These are phyloP conservation scores for Candida gorgasii DNA, from an alignment of 805 yeast genomes.

Conservation along the genomic window DNA sequence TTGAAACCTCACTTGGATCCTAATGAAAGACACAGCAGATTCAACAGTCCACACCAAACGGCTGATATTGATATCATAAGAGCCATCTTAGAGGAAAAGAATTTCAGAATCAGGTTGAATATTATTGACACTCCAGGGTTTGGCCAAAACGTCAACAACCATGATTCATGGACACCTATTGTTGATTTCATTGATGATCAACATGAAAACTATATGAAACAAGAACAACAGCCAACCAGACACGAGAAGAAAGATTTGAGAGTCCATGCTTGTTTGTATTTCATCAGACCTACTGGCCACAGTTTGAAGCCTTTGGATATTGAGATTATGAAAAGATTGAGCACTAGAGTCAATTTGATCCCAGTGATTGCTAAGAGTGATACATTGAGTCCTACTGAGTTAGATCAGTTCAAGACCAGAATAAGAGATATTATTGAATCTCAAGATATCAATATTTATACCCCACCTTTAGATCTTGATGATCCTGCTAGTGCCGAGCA, in stretches of 20 bases:
- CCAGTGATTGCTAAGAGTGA: constrained; percentile 92
- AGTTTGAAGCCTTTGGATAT: constrained; percentile 85
- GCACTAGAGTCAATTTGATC: constrained; percentile 79
- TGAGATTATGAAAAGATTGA: constrained; percentile 80
- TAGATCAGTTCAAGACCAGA: constrained; percentile 67
- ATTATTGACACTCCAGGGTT: constrained; percentile 93
- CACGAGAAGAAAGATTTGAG: constrained; percentile 68
- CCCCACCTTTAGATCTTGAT: constrained; percentile 77
- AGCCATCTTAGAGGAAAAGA: constrained; percentile 83
- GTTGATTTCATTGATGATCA: constrained; percentile 90
- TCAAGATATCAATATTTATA: constrained; percentile 79
- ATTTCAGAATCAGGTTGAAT: constrained; percentile 73
- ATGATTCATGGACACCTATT: constrained; percentile 82
- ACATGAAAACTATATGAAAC: constrained; percentile 84
- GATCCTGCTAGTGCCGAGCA: constrained; percentile 79
- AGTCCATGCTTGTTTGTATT: constrained; percentile 88
- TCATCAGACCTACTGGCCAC: constrained; percentile 90
- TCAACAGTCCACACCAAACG: constrained; percentile 57
- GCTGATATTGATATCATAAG: constrained; percentile 77
- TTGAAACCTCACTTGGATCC: constrained; percentile 60
- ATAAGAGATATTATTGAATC: constrained; percentile 81
- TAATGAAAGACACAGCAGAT: constrained; percentile 57
- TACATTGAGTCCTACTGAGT: constrained; percentile 71
- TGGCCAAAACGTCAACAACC: constrained; percentile 87
- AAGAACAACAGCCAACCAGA: constrained; percentile 89